Conservation (phyloP, 73 alveolate genomes). For the Loxodes magnus region DNA sequence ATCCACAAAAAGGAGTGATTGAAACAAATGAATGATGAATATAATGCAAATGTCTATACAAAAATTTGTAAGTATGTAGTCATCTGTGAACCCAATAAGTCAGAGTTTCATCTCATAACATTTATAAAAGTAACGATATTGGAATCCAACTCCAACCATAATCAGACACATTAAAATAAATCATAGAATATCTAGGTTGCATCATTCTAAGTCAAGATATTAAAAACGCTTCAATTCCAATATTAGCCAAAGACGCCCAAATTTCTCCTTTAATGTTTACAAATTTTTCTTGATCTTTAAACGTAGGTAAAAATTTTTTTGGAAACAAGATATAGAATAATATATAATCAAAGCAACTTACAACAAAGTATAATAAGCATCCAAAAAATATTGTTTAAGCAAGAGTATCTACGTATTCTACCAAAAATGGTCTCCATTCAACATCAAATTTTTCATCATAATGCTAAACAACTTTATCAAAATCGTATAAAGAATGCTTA, state of each 20-base stretch:
- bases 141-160: conserved; percentile 29
- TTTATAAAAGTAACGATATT: conserved; percentile 28
- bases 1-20: conserved; percentile 42
- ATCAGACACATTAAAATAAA: conserved; percentile 26
- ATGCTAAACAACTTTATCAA: no score
- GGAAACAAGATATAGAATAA: conserved; percentile 1
- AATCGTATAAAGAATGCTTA: no score
- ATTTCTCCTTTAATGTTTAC: conserved; percentile 24
- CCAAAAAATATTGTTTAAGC: neutral
- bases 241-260: conserved; percentile 27
- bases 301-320: conserved; percentile 18
- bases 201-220: conserved; percentile 32
- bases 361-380: neutral
- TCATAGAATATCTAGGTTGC: conserved; percentile 23
- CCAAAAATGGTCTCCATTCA: neutral
- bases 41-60: conserved; percentile 31
- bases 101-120: conserved; percentile 38
- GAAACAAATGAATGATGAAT: conserved; percentile 36
- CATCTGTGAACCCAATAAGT: conserved; percentile 48
- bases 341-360: neutral
- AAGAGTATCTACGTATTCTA: neutral
- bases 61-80: conserved; percentile 35
- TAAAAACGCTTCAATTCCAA: conserved; percentile 30
- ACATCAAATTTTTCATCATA: no score
- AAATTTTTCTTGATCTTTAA: conserved; percentile 16